Percentiles rank a stretch among this genome's conserved stretches.
These are phyloP conservation scores for Naganishia sp. DNA, from an alignment of 1,284 basidiomycete species.

Conservation along the genomic window DNA sequence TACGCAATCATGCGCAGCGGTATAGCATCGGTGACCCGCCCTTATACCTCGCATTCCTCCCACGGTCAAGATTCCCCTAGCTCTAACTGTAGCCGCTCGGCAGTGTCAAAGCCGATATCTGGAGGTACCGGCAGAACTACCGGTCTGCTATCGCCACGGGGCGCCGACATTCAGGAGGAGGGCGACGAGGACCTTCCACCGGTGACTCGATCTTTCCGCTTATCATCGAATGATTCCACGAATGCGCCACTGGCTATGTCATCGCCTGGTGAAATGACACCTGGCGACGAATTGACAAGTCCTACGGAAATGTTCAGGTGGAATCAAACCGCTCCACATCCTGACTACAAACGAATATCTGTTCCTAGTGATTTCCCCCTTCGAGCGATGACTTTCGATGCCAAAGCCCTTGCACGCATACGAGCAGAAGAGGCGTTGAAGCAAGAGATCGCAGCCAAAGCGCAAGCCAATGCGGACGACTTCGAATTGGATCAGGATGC, in stretches of 20 bases:
- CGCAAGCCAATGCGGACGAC: neutral
- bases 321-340: slow-evolving; percentile 24
- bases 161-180: slow-evolving; percentile 20
- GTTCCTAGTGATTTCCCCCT: neutral
- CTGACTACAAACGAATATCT: slow-evolving; percentile 1
- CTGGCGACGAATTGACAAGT: slow-evolving; percentile 9
- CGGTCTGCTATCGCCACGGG: slow-evolving; percentile 11
- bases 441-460: slow-evolving; percentile 8
- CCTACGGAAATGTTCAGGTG: slow-evolving; percentile 1
- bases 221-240: slow-evolving; percentile 31
- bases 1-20: slow-evolving; percentile 65
- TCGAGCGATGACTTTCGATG: slow-evolving; percentile 21
- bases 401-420: slow-evolving; percentile 19
- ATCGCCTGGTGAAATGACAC: slow-evolving; percentile 22
- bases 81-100: slow-evolving; percentile 1
- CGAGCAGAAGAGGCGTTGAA: slow-evolving; percentile 27
- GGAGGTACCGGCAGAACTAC: neutral
- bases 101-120: neutral
- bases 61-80: slow-evolving; percentile 9
- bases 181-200: neutral
- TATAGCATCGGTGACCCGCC: slow-evolving; percentile 35
- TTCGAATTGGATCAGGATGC: slow-evolving; percentile 23
- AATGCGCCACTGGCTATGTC: slow-evolving; percentile 3
- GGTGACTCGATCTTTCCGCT: slow-evolving; percentile 28
- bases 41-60: slow-evolving; percentile 6